Evolutionary conservation across 495 filamentous ascomycete species (phyloP).

Genomic region (Arthonia radiata): DNA sequence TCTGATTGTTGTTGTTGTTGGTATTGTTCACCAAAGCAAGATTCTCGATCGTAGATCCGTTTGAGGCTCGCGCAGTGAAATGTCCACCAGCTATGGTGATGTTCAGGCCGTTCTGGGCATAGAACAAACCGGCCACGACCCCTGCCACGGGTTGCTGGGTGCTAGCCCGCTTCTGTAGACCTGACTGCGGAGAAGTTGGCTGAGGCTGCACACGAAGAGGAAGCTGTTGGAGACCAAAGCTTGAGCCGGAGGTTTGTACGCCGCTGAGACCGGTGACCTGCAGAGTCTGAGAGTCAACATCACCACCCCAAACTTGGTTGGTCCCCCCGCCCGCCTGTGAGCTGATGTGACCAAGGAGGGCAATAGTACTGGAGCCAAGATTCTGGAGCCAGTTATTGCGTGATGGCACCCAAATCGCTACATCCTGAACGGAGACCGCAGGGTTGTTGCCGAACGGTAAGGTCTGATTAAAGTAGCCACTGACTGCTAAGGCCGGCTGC

Average conservation of each 20-base stretch:
- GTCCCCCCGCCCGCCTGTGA: constrained; percentile 34
- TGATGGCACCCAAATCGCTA: constrained; percentile 89
- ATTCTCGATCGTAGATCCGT: constrained; percentile 52
- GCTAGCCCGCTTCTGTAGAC: constrained; percentile 35
- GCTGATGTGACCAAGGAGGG: constrained; percentile 45
- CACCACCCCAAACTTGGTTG: constrained; percentile 49
- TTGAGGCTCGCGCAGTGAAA: constrained; percentile 44
- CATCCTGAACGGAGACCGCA: constrained; percentile 38
- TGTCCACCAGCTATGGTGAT: constrained; percentile 74
- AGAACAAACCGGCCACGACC: constrained; percentile 52
- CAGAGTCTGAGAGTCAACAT: constrained; percentile 42
- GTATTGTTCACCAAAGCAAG: constrained; percentile 46
- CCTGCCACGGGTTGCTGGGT: constrained; percentile 27
- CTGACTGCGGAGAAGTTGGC: constrained; percentile 9
- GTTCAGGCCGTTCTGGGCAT: constrained; percentile 40
- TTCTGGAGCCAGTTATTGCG: constrained; percentile 72
- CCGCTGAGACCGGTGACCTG: constrained; percentile 42
- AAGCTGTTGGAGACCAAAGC: constrained; percentile 24
- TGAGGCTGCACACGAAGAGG: constrained; percentile 32
- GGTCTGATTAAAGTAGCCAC: constrained; percentile 54
- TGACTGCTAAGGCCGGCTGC: constrained; percentile 54
- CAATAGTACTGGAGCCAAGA: constrained; percentile 36
- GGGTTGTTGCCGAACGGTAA: constrained; percentile 35
- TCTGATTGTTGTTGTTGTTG: constrained; percentile 29
- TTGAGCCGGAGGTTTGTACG: constrained; percentile 25